These are phyloP conservation scores for Arthrobotrys megalospora DNA, from an alignment of 2,329 filamentous ascomycete genomes.

Conservation along the genomic window DNA sequence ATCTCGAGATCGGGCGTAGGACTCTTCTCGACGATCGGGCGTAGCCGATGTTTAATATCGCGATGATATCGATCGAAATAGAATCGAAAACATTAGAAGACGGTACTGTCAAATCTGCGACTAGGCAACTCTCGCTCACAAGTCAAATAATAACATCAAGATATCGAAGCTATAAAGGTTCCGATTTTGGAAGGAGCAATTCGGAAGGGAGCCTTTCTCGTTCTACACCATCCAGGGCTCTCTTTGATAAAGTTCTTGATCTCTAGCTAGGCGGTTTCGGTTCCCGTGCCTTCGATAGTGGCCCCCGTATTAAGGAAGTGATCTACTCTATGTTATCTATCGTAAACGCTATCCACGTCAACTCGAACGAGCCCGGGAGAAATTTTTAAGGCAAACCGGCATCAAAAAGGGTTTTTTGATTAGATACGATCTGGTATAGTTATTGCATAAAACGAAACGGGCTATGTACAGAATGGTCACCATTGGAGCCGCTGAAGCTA, in stretches of 20 bases:
- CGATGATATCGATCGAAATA: constrained; percentile 19
- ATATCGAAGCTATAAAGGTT: not conserved
- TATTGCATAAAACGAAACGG: constrained; percentile 22
- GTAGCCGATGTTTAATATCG: constrained; percentile 11
- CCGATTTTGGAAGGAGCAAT: constrained; percentile 8
- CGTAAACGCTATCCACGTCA: constrained; percentile 15
- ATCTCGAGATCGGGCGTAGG: constrained; percentile 36
- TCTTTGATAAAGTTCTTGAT: not conserved
- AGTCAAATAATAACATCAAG: not conserved
- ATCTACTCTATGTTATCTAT: constrained; percentile 10
- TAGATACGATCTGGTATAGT: constrained; percentile 12
- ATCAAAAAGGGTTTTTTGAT: not conserved
- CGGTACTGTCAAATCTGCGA: constrained; percentile 12
- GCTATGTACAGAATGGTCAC: constrained; percentile 10
- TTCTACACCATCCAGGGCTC: not conserved
- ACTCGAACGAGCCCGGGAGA: not conserved
- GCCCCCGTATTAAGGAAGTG: not conserved
- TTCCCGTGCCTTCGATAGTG: not conserved
- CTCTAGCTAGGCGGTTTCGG: not conserved
- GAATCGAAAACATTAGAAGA: constrained; percentile 15
- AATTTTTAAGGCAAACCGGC: not conserved
- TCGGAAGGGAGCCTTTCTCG: not conserved
- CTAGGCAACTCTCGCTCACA: constrained; percentile 14
- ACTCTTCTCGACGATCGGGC: constrained; percentile 19
- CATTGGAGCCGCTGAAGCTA: not conserved